phyloP scores from a whole-genome alignment of 768 basidiomycete genomes.

The Agaricus blazei region DNA sequence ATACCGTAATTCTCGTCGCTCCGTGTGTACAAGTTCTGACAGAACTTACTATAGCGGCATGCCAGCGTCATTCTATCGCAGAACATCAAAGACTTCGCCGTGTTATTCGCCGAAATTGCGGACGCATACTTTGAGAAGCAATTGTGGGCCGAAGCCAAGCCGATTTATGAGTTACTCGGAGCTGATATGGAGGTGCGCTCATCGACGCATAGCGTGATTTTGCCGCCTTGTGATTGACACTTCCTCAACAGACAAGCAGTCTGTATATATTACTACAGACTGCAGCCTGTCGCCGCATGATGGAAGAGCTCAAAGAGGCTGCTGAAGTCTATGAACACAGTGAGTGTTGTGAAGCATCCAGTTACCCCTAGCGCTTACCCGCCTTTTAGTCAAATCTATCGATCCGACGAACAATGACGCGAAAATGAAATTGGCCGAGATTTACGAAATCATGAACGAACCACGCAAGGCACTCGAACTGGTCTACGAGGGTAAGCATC shows the following conservation, averaged over 20 bases:
- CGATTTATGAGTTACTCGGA: conserved; percentile 76
- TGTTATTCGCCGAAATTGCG: conserved; percentile 78
- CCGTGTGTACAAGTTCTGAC: not conserved
- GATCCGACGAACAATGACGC: conserved; percentile 77
- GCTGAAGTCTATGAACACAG: conserved; percentile 81
- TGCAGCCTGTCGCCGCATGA: conserved; percentile 74
- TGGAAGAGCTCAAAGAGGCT: conserved; percentile 72
- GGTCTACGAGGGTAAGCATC: conserved; percentile 67
- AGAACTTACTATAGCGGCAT: conserved; percentile 52
- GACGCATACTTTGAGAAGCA: conserved; percentile 77
- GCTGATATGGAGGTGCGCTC: conserved; percentile 62
- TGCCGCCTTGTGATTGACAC: not conserved
- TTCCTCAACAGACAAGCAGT: conserved; percentile 56
- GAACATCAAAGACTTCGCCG: conserved; percentile 72
- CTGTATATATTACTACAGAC: conserved; percentile 70
- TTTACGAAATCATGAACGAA: conserved; percentile 81
- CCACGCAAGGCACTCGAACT: conserved; percentile 78
- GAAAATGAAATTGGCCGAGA: conserved; percentile 86
- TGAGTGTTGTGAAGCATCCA: conserved; percentile 23
- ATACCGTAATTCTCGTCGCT: conserved; percentile 13
- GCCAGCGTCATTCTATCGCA: conserved; percentile 64
- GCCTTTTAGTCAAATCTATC: conserved; percentile 54
- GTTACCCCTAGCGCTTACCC: not conserved
- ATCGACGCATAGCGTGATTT: not conserved
- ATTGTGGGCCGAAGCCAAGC: conserved; percentile 73